Evolutionary conservation across 352 stramenopile genomes (phyloP).

Genomic region (Phytophthora vignae): DNA sequence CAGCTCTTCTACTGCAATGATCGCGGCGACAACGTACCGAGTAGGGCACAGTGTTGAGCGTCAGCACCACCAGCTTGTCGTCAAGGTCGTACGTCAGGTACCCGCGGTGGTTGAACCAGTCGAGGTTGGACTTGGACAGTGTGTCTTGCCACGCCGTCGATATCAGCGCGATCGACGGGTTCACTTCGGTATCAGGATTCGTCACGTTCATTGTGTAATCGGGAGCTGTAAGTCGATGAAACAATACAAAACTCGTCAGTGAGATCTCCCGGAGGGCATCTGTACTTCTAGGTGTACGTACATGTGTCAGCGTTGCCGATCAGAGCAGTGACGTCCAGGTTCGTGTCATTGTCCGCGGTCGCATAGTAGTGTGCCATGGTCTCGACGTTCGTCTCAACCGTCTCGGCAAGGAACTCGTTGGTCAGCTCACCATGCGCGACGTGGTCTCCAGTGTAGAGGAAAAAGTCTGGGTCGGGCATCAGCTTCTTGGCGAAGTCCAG

Average conservation of each 20-base stretch:
- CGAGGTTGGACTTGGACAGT: constrained; percentile 58
- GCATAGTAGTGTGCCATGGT: constrained; percentile 73
- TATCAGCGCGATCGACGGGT: constrained; percentile 63
- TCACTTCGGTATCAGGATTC: constrained; percentile 49
- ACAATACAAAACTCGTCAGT: neutral
- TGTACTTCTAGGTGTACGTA: constrained; percentile 22
- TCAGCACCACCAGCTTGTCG: constrained; percentile 66
- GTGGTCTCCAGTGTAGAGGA: constrained; percentile 82
- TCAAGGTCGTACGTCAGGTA: constrained; percentile 70
- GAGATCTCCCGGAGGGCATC: neutral
- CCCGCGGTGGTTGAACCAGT: constrained; percentile 56
- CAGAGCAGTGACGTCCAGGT: constrained; percentile 60
- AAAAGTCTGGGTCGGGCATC: constrained; percentile 65
- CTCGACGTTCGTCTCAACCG: constrained; percentile 62
- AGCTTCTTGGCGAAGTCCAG: constrained; percentile 66
- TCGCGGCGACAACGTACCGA: constrained; percentile 46
- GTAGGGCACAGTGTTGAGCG: constrained; percentile 82
- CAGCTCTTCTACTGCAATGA: neutral
- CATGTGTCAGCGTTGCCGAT: constrained; percentile 72
- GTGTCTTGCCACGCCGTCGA: constrained; percentile 59
- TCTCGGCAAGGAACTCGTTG: constrained; percentile 59
- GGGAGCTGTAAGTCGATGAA: constrained; percentile 38
- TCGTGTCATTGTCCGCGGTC: constrained; percentile 34
- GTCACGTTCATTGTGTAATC: constrained; percentile 80
- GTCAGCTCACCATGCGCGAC: constrained; percentile 58